Evolutionary conservation across 768 basidiomycete genomes (phyloP).

Genomic region (Mycena indigotica): DNA sequence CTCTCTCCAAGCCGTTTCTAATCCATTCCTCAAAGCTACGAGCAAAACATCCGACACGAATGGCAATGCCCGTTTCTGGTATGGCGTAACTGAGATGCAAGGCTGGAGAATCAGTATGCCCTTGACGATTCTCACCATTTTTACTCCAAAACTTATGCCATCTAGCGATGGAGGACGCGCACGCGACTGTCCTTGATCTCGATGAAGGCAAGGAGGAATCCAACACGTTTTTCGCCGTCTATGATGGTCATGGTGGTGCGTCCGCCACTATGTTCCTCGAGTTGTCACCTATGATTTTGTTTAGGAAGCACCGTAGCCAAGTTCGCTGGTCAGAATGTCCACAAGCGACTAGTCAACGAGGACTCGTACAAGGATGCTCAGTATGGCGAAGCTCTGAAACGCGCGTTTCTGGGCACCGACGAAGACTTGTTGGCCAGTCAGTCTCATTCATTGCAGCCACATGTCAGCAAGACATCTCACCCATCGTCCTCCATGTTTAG

Average conservation of each 20-base stretch:
- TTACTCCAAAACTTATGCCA: conserved; percentile 22
- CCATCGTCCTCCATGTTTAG: conserved; percentile 41
- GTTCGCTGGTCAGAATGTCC: conserved; percentile 84
- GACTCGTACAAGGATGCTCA: conserved; percentile 69
- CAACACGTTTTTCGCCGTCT: conserved; percentile 93
- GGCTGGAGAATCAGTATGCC: conserved; percentile 97
- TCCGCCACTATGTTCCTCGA: conserved; percentile 14
- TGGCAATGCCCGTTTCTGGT: conserved; percentile 67
- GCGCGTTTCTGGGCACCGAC: conserved; percentile 90
- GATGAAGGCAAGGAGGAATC: conserved; percentile 50
- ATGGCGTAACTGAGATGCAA: conserved; percentile 94
- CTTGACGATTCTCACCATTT: conserved; percentile 10
- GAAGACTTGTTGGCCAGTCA: conserved; percentile 87
- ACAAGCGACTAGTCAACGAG: conserved; percentile 73
- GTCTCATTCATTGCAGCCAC: conserved; percentile 27
- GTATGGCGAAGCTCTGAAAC: conserved; percentile 79
- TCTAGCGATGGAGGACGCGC: conserved; percentile 96
- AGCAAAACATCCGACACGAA: conserved; percentile 80
- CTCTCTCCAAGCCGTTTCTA: conserved; percentile 9
- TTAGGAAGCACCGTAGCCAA: conserved; percentile 81
- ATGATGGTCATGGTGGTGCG: conserved; percentile 97
- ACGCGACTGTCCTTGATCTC: conserved; percentile 73
- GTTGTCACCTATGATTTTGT: conserved; percentile 12
- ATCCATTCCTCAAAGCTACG: conserved; percentile 54
- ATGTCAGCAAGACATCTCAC: conserved; percentile 13